phyloP scores from a whole-genome alignment of 169 alveolate species.

The Cystoisospora suis region DNA sequence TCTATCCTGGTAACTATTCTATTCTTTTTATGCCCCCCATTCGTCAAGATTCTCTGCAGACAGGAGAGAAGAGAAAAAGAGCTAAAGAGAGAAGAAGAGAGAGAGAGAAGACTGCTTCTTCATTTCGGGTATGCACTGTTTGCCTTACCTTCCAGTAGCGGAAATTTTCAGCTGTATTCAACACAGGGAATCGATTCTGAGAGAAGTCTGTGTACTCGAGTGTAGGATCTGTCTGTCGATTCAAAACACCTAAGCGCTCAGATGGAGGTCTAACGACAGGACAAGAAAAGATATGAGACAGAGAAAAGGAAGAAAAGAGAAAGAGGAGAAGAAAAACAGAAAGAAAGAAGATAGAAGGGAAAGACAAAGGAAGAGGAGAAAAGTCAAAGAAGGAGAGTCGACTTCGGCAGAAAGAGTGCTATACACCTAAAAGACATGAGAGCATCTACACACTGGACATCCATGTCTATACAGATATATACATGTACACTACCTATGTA shows the following conservation, averaged over 20 bases:
- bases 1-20: too few species aligned
- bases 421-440: background rate
- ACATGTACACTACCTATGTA: too few species aligned
- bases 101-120: too few species aligned
- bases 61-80: background rate
- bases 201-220: constrained; percentile 40
- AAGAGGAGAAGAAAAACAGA: too few species aligned
- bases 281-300: too few species aligned
- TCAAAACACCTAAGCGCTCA: background rate
- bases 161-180: constrained; percentile 80
- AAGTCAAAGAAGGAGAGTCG: too few species aligned
- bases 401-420: too few species aligned
- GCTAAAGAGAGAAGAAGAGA: background rate
- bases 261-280: background rate
- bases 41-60: background rate
- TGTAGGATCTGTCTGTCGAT: background rate
- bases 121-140: too few species aligned
- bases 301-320: too few species aligned
- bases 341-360: too few species aligned
- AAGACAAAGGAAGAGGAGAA: too few species aligned
- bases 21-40: too few species aligned
- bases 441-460: background rate
- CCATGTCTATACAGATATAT: background rate
- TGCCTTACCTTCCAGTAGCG: constrained; percentile 78
- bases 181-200: constrained; percentile 80